Evolutionary conservation across 225 moss, liverwort and hornwort genomes (phyloP), one percentile per base, ranked within the genome.

Genomic region (Ulota crispa): DNA sequence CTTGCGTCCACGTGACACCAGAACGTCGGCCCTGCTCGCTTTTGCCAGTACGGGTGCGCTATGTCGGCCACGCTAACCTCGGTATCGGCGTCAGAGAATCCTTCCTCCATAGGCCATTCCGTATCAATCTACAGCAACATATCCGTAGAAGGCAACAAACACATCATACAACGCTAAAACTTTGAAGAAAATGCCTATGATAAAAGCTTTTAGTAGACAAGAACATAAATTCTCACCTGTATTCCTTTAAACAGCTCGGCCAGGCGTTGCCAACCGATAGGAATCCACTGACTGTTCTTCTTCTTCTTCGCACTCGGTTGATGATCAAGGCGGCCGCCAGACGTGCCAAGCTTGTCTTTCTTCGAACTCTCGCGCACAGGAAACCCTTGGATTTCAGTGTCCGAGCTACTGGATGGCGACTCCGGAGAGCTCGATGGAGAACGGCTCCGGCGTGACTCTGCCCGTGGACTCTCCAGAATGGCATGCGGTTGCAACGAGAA

Each of bases 1-100:
- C 88, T 64, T 30, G 98, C 89, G 80, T 86, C 85, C 45, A 98
- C 89, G 82, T 98, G 91, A 79, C 98, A 98, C 98, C 95, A 98
- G 84, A 96, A 98, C 20, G 94, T 92, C 37, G 95, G 95, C n/a
- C 98, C 95, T n/a, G 87, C 92, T 32, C 92, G 91, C 64, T 65
- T 70, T 77, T 98, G 92, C 90, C 91, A 95, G 82, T 92, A 98
- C 7, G 98, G 98, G 21, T 92, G 93, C 18, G 94, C 95, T 81
- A 93, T 61, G 57, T 95, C 92, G 31, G 95, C 95, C 60, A 89
- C 93, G 56, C 88, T 90, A 15, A 95, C 68, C 23, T 82, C 82
- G 59, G 71, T 50, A n/a, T 90, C 94, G 9, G 89, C 91, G 59
- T 92, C 92, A 37, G 89, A 90, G 16, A 43, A 79, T 31, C 23